phyloP scores from a whole-genome alignment of 1,284 basidiomycete genomes.

The Cutaneotrichosporon curvatum region DNA sequence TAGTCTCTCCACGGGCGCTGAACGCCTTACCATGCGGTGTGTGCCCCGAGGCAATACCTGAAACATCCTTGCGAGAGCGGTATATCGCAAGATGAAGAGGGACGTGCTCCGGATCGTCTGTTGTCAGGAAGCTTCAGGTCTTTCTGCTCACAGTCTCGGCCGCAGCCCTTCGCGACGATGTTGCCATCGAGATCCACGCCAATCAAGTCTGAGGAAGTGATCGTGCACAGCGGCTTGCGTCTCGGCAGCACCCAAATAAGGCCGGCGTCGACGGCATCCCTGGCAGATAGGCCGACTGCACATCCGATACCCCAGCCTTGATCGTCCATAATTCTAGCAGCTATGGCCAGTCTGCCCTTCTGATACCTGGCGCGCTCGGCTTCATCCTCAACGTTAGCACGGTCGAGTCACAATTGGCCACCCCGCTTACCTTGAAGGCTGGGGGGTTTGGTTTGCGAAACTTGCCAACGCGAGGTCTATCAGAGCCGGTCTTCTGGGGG shows the following conservation, averaged over 20 bases:
- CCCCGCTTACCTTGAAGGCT: constrained; percentile 13
- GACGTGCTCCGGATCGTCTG: constrained; percentile 19
- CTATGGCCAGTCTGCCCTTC: constrained; percentile 22
- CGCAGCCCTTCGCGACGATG: constrained; percentile 2
- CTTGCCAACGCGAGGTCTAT: constrained; percentile 7
- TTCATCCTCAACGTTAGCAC: too few relatives aligned
- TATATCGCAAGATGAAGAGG: constrained; percentile 25
- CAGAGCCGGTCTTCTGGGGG: constrained; percentile 1
- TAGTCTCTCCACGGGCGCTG: constrained; percentile 11
- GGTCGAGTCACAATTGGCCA: too few relatives aligned
- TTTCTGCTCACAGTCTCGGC: constrained; percentile 13
- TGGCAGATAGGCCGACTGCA: constrained; percentile 18
- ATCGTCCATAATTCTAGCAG: constrained; percentile 20
- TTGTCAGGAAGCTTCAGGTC: too few relatives aligned
- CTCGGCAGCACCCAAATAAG: constrained; percentile 22
- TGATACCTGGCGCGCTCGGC: constrained; percentile 14
- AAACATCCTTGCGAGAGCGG: constrained; percentile 17
- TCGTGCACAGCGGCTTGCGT: constrained; percentile 17
- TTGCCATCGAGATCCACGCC: constrained; percentile 11
- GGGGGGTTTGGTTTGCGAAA: constrained; percentile 22
- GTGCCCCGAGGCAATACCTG: constrained; percentile 20
- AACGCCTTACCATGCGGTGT: constrained; percentile 23
- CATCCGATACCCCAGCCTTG: constrained; percentile 27
- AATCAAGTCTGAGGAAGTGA: constrained; percentile 18
- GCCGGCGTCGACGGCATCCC: constrained; percentile 15